A percentile compares a stretch with the other conserved stretches of the same genome.
Conservation (phyloP, 2,329 filamentous ascomycete species). For the Xylaria sp. region DNA sequence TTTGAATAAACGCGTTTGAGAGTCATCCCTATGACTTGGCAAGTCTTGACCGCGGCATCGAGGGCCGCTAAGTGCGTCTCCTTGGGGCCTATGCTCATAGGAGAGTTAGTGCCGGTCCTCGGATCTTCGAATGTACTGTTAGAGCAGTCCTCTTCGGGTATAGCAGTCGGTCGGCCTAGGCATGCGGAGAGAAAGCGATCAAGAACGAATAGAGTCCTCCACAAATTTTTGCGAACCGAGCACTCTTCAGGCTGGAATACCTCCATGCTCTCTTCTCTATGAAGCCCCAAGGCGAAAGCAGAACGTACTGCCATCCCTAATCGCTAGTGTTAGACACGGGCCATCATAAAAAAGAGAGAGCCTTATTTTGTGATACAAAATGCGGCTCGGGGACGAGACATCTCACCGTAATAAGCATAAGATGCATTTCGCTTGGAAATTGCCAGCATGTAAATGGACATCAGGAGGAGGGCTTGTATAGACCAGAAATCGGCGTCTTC, state of each 20-base stretch:
- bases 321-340: conserved; percentile 19
- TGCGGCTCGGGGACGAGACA: neutral
- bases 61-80: conserved; percentile 54
- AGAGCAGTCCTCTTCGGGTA: conserved; percentile 71
- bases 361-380: neutral
- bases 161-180: conserved; percentile 70
- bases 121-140: conserved; percentile 55
- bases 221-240: conserved; percentile 65
- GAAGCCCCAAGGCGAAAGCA: conserved; percentile 70
- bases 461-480: conserved; percentile 71
- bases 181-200: conserved; percentile 72
- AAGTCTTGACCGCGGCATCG: conserved; percentile 67
- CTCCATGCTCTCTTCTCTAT: conserved; percentile 68
- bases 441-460: conserved; percentile 72
- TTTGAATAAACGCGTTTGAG: conserved; percentile 70
- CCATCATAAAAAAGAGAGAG: neutral
- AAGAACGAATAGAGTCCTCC: conserved; percentile 72
- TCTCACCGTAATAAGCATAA: conserved; percentile 69
- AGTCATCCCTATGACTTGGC: conserved; percentile 67
- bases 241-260: conserved; percentile 62
- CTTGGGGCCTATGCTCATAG: conserved; percentile 35
- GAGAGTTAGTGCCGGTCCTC: conserved; percentile 22
- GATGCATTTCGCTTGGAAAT: conserved; percentile 72
- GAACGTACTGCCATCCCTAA: conserved; percentile 72
- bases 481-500: conserved; percentile 74